phyloP scores from a whole-genome alignment of 257 asterid genomes.

The Fraxinus americana region DNA sequence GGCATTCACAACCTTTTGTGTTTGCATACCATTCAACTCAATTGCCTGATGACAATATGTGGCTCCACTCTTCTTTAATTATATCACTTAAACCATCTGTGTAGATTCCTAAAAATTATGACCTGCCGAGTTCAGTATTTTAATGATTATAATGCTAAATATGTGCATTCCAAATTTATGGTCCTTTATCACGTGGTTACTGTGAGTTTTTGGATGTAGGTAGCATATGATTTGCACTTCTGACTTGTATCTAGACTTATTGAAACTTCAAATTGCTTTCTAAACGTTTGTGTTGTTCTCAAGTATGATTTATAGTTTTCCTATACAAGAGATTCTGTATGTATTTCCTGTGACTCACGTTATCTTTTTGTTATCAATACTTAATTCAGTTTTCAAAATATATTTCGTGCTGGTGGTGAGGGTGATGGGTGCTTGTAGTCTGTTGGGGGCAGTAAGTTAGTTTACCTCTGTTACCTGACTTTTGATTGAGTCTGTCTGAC shows the following conservation, averaged over 20 bases:
- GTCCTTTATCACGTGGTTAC: not conserved
- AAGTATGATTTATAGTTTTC: slow-evolving; percentile 1
- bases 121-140: not conserved
- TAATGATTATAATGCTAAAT: not conserved
- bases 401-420: not conserved
- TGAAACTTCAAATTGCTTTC: not conserved
- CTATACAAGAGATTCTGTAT: not conserved
- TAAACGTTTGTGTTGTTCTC: not conserved
- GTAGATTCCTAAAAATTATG: not conserved
- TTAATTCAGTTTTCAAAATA: not conserved
- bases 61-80: not conserved
- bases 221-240: not conserved
- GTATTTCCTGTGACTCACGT: too few species aligned
- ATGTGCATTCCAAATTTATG: not conserved
- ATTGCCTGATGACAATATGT: not conserved
- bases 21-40: not conserved
- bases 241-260: not conserved
- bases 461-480: slow-evolving; percentile 14
- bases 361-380: not conserved
- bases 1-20: not conserved
- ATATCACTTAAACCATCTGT: not conserved
- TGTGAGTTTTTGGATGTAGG: not conserved
- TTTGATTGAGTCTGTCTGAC: slow-evolving; percentile 18
- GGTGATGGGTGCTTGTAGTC: not conserved
- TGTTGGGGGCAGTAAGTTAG: not conserved